Base-by-base conservation (phyloP, 495 filamentous ascomycete species). In the Penicillium ochrochloron region DNA sequence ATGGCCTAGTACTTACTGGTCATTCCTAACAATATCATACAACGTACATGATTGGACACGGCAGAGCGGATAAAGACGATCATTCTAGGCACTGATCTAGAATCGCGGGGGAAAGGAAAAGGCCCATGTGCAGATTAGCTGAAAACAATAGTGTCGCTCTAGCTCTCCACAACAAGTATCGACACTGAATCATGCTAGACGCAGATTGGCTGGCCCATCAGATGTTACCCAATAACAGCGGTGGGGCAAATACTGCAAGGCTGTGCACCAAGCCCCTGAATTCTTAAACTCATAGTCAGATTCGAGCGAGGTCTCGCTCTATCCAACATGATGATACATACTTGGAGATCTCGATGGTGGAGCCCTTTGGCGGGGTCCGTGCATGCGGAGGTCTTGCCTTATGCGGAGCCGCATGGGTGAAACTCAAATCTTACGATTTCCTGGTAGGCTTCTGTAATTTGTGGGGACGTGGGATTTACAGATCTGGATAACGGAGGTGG, bases 351-450 rank as follows among this genome's bases (percentile, higher is more conserved):
- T 27, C 1, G 10, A 14, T 14, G 8, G 46, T 50, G 46, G 46
- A n/a, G 12, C 46, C 21, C 12, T 5, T 25, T 1, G 12, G 5
- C n/a, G 21, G 8, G 12, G 46, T 50, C 46, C 14, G 46, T 50
- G 46, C 46, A 21, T 60, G 57, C 57, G 56, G 62, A 27, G 19
- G 59, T 48, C 57, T 50, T 48, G 35, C 25, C 19, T 29, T 27
- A 55, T 64, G 62, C 62, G 62, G 62, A 60, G 19, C 62, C 57
- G 62, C 62, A 64, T 50, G 7, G 46, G 15, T 34, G 55, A 23
- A 41, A 29, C 23, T 42, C 55, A 44, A 48, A 50, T 27, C 9
- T 11, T 27, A 8, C 3, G 6, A 17, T 7, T 50, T 25, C 11
- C 46, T 50, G 46, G 23, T 27, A 27, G 15, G 23, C 21, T 50